These are phyloP conservation scores for Pleurotus giganteus DNA, from an alignment of 768 basidiomycete genomes.

Conservation along the genomic window DNA sequence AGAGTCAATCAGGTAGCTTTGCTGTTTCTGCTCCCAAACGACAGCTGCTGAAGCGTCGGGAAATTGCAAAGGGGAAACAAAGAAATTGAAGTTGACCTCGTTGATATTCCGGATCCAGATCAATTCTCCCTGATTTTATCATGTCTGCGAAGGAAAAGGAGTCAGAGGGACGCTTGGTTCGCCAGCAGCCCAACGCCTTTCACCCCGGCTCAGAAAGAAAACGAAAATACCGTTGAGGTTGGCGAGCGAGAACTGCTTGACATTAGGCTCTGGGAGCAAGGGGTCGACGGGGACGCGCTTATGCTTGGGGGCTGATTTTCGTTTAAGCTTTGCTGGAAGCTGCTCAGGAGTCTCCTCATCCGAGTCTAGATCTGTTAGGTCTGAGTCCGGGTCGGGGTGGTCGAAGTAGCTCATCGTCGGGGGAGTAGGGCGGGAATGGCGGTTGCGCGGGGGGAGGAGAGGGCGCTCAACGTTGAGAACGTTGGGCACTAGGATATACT, in stretches of 20 bases:
- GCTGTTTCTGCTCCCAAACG: constrained; percentile 78
- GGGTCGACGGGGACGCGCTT: constrained; percentile 17
- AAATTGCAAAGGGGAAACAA: background rate
- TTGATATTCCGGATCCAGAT: constrained; percentile 77
- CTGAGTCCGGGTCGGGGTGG: constrained; percentile 40
- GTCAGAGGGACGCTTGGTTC: constrained; percentile 28
- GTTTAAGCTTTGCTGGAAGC: too few relatives aligned
- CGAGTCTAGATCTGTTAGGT: constrained; percentile 45
- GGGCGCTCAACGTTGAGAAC: too few relatives aligned
- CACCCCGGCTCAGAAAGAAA: too few relatives aligned
- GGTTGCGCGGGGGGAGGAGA: background rate
- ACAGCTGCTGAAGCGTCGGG: constrained; percentile 27
- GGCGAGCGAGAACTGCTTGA: too few relatives aligned
- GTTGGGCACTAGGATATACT: too few relatives aligned
- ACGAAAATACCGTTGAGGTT: too few relatives aligned
- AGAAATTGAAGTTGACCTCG: constrained; percentile 43
- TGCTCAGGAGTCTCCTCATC: constrained; percentile 31
- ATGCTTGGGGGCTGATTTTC: background rate
- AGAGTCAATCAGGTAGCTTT: constrained; percentile 74
- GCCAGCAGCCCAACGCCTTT: too few relatives aligned
- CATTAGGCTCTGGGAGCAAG: constrained; percentile 18
- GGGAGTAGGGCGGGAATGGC: background rate
- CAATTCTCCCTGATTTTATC: constrained; percentile 58
- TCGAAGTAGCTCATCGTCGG: constrained; percentile 22
- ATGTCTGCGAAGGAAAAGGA: constrained; percentile 46